Evolutionary conservation across 1,284 basidiomycete species (phyloP), one percentile per base, ranked within the genome.

Genomic region (Apiotrichum sp.): DNA sequence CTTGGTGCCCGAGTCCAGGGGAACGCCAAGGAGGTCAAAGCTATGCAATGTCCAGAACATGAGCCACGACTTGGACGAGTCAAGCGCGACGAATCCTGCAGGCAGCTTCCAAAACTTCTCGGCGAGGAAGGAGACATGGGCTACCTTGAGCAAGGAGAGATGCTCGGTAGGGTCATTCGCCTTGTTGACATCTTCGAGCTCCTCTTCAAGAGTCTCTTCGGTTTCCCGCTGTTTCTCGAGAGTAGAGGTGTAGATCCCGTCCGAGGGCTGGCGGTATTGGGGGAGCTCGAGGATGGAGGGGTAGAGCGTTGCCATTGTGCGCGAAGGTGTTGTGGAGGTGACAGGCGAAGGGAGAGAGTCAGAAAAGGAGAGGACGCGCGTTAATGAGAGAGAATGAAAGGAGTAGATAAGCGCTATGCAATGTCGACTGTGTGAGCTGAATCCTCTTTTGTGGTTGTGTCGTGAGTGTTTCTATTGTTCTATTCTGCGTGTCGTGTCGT

Each of bases 1-100:
- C 71, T 85, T 88, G 58, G 83, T 88, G 7, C 75, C 78, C 2
- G 83, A 82, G 78, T 93, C 92, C 42, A 96, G 69, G 1, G 79
- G 84, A 1, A 89, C 84, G 50, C 90, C 88, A 35, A 95, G 73
- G 1, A 85, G 70, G 62, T 86, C 85, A 60, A 93, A 85, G 36
- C 84, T 81, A 65, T 97, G 91, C 2, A 93, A 70, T 0, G 84
- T 86, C 93, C 93, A 97, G 75, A 88, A 96, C 58, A 95, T 72
- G 34, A 96, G 78, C 93, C 93, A 97, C 0, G 92, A 87, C 65
- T 92, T 85, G 62, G 88, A 92, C 0, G 93, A 91, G 71, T 97
- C 93, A 64, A 95, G 86, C 32, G 83, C 84, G n/a, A 78, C 80
- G 69, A 88, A 95, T 50, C 84, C 79, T 6, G 79, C 74, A 0